Evolutionary conservation across 495 filamentous ascomycete species (phyloP).

Genomic region (Cercophora newfieldiana): DNA sequence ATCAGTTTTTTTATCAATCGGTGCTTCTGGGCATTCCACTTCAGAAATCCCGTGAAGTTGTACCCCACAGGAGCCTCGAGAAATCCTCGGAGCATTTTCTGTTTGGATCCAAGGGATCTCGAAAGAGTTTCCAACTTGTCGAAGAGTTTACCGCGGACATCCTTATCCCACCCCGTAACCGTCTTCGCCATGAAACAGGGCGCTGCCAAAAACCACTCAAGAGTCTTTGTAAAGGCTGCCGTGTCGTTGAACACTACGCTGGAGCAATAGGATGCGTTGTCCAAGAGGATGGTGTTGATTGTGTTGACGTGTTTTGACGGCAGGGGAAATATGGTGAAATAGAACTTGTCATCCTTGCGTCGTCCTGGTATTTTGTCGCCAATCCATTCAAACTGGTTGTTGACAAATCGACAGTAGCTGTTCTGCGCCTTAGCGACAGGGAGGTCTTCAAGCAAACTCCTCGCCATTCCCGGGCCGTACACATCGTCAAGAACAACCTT

Average conservation of each 20-base stretch:
- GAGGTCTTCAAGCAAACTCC: slow-evolving; percentile 35
- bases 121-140: slow-evolving; percentile 30
- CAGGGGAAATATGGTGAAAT: slow-evolving; percentile 43
- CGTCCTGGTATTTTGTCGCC: slow-evolving; percentile 17
- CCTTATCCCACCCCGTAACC: slow-evolving; percentile 5
- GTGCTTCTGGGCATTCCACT: background rate
- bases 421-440: slow-evolving; percentile 43
- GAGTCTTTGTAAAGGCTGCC: slow-evolving; percentile 22
- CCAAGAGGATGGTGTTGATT: slow-evolving; percentile 47
- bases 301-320: slow-evolving; percentile 36
- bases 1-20: background rate
- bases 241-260: slow-evolving; percentile 34
- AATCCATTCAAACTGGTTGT: slow-evolving; percentile 23
- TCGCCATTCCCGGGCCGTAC: slow-evolving; percentile 6
- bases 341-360: slow-evolving; percentile 36
- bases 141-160: slow-evolving; percentile 24
- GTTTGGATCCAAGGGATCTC: slow-evolving; percentile 27
- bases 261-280: slow-evolving; percentile 31
- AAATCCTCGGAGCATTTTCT: slow-evolving; percentile 16
- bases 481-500: slow-evolving; percentile 12
- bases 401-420: slow-evolving; percentile 36
- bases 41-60: slow-evolving; percentile 3
- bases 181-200: slow-evolving; percentile 24
- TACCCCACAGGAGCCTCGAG: background rate
- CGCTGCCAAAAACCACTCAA: slow-evolving; percentile 37